Evolutionary conservation across 768 basidiomycete genomes (phyloP).

Genomic region (Tephrocybe sp.): DNA sequence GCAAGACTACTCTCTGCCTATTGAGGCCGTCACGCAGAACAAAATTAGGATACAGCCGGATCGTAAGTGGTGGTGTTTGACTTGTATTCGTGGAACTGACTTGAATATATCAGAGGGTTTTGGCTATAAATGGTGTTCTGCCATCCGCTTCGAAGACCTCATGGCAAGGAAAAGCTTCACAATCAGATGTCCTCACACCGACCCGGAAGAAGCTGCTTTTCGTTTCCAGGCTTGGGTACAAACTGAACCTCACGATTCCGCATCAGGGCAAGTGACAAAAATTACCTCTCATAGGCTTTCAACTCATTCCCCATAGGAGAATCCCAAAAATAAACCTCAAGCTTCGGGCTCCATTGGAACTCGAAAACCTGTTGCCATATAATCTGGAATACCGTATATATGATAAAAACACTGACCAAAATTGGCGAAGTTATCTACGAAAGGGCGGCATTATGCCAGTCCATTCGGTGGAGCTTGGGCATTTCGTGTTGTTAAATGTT

Average conservation of each 20-base stretch:
- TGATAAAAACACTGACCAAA: constrained; percentile 91
- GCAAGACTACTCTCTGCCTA: constrained; percentile 83
- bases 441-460: constrained; percentile 95
- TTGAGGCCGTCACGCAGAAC: constrained; percentile 82
- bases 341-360: constrained; percentile 89
- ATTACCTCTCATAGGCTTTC: not conserved
- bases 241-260: constrained; percentile 54
- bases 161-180: constrained; percentile 66
- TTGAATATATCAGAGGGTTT: constrained; percentile 70
- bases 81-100: not conserved
- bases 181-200: constrained; percentile 80
- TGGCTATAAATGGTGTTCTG: constrained; percentile 89
- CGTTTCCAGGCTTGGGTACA: constrained; percentile 91
- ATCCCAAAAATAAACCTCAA: constrained; percentile 84
- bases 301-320: constrained; percentile 43
- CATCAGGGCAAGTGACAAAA: constrained; percentile 43
- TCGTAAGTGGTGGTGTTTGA: constrained; percentile 48
- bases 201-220: constrained; percentile 84
- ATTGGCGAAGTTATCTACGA: constrained; percentile 91
- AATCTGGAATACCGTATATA: constrained; percentile 96
- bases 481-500: constrained; percentile 88
- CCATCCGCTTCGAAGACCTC: constrained; percentile 89
- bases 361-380: constrained; percentile 94
- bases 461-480: constrained; percentile 89
- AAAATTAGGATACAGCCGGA: constrained; percentile 88